Evolutionary conservation across 768 basidiomycete species (phyloP).

Genomic region (Tephrocybe sp.): DNA sequence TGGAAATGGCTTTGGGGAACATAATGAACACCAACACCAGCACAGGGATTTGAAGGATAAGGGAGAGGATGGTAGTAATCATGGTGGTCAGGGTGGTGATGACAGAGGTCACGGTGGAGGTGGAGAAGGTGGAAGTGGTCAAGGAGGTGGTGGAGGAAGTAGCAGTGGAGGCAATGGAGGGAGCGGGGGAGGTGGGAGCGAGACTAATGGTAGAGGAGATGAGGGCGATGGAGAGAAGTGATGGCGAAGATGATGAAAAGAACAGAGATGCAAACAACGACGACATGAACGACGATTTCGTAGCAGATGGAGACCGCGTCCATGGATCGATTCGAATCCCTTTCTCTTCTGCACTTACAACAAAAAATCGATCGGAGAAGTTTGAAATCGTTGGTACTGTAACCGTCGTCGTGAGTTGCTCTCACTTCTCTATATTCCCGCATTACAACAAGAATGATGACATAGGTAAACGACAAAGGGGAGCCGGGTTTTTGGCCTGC

Average conservation of each 20-base stretch:
- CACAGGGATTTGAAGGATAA: no score
- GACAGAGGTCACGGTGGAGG: background rate
- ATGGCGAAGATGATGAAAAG: background rate
- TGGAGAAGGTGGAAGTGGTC: background rate
- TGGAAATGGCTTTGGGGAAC: no score
- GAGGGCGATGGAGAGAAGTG: background rate
- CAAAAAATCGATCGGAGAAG: background rate
- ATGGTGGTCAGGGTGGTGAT: background rate
- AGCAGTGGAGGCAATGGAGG: background rate
- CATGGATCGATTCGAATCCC: background rate
- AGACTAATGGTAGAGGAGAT: background rate
- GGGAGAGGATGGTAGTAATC: no score
- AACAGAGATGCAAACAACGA: background rate
- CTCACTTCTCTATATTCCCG: background rate
- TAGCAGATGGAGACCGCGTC: no score
- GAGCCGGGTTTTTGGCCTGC: background rate
- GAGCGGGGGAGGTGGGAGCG: background rate
- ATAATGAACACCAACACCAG: no score
- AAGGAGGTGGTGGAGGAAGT: background rate
- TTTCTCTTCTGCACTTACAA: background rate
- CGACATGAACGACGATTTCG: background rate
- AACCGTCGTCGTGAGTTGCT: background rate
- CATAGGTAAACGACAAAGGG: background rate
- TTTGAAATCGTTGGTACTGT: background rate
- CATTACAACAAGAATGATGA: background rate